Evolutionary conservation across 2,329 filamentous ascomycete genomes (phyloP).

Genomic region (Fusarium pseudonygamai): DNA sequence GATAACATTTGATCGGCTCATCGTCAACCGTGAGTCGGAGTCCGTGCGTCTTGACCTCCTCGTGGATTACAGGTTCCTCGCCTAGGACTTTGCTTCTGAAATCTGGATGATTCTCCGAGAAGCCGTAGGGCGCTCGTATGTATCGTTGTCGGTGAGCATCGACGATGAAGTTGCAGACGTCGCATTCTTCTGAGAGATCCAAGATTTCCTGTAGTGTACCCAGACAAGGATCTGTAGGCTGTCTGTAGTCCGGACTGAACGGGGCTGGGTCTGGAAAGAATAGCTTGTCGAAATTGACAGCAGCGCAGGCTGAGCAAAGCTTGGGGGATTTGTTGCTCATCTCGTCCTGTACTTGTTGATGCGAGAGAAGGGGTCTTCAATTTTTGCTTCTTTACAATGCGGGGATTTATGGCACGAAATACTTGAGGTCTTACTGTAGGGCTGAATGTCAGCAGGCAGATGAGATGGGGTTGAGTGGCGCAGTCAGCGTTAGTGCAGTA

Average conservation of each 20-base stretch:
- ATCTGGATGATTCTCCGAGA: background rate
- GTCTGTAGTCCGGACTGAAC: too few relatives aligned
- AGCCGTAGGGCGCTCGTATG: background rate
- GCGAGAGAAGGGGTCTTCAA: too few relatives aligned
- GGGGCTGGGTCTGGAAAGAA: background rate
- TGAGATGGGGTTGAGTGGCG: background rate
- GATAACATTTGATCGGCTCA: background rate
- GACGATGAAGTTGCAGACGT: conserved; percentile 1
- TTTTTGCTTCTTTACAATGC: background rate
- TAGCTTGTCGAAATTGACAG: conserved; percentile 2
- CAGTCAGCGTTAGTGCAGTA: background rate
- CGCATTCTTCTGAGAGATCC: background rate
- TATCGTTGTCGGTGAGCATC: conserved; percentile 8
- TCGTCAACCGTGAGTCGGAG: background rate
- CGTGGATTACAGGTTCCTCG: background rate
- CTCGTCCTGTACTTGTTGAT: background rate
- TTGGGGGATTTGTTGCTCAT: rapidly evolving
- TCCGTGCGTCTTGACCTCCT: background rate
- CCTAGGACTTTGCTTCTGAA: background rate
- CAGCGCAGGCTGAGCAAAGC: background rate
- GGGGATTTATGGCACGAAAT: background rate
- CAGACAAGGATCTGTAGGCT: background rate
- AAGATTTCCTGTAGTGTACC: conserved; percentile 5
- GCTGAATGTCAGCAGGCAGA: background rate
- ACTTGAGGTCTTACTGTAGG: background rate